Evolutionary conservation across 495 filamentous ascomycete genomes (phyloP), one percentile per base, ranked within the genome.

Genomic region (Podospora sp.): DNA sequence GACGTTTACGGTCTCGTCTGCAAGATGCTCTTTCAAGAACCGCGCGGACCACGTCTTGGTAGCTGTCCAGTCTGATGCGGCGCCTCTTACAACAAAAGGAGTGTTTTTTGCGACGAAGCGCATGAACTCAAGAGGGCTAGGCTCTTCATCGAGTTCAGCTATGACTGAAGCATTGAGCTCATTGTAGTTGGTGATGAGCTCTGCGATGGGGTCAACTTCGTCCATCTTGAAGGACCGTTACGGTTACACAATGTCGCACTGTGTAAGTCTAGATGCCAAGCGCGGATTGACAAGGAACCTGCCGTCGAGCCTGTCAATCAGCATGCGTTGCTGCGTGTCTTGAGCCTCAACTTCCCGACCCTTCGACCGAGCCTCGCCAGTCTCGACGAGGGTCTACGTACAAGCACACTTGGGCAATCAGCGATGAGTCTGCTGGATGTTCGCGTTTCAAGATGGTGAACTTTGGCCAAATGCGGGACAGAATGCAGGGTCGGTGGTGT

Each of bases 111-210:
- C 79, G 18, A 91, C 89, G 75, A 85, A 88, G 66, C 88, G 82
- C 84, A 91, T 87, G 73, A 93, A 93, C 71, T 92, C 88, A 8
- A 93, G 81, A 0, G 91, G 82, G 36, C 85, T 89, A 1, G 91
- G 91, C 46, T 85, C 81, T 33, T 85, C 80, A n/a, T 78, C 40
- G 4, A 91, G 78, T 58, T 86, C 83, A 55, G 87, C 82, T 55
- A 92, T 81, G 22, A 63, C 62, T 22, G 78, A 65, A 49, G 78
- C 71, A 72, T 93, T 93, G 53, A 93, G 81, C 65, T 91, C 89
- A 69, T 90, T 83, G 78, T 91, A 92, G 46, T 80, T 83, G 0
- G 75, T 80, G 62, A 92, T 81, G 27, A 91, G 81, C 60, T 86
- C 86, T 59, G 71, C 72, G 59, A 89, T 76, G 12, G 82, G 71